Percentiles rank a stretch among this genome's conserved stretches.
Evolutionary conservation across 331 rosid species (phyloP).

Genomic region (Rosa hybrid): DNA sequence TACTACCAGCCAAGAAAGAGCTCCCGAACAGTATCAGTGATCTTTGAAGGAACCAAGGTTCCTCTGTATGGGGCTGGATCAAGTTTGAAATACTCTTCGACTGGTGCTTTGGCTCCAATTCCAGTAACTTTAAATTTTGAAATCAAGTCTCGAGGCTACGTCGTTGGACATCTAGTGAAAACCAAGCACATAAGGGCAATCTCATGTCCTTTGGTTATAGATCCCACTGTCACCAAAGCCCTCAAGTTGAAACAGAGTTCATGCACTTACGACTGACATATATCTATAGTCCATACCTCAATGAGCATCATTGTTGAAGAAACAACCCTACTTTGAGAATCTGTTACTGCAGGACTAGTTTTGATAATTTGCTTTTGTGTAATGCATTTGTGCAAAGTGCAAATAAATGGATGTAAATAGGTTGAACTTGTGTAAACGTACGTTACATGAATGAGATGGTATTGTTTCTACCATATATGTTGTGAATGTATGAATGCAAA

Average conservation of each 20-base stretch:
- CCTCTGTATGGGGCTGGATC: conserved; percentile 92
- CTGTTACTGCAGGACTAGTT: conserved; percentile 2
- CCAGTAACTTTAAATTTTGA: conserved; percentile 56
- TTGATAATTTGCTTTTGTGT: background rate
- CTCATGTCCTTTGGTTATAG: conserved; percentile 59
- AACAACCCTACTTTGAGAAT: background rate
- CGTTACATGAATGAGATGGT: background rate
- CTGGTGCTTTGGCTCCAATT: conserved; percentile 57
- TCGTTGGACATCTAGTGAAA: conserved; percentile 80
- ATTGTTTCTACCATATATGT: background rate
- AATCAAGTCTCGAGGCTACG: conserved; percentile 63
- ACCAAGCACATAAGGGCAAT: conserved; percentile 58
- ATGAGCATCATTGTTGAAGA: background rate
- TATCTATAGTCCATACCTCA: background rate
- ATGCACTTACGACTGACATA: conserved; percentile 56
- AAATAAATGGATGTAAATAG: conserved; percentile 1
- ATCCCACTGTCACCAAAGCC: conserved; percentile 59
- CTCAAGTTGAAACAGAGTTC: conserved; percentile 63
- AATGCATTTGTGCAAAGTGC: background rate
- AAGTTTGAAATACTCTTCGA: conserved; percentile 36
- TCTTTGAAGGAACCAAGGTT: conserved; percentile 67
- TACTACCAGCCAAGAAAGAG: conserved; percentile 86
- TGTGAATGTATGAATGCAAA: background rate
- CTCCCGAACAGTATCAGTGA: conserved; percentile 54
- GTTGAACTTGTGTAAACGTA: background rate